Evolutionary conservation across 352 stramenopile genomes (phyloP), one percentile per base, ranked within the genome.

Genomic region (Plasmopara viticola): DNA sequence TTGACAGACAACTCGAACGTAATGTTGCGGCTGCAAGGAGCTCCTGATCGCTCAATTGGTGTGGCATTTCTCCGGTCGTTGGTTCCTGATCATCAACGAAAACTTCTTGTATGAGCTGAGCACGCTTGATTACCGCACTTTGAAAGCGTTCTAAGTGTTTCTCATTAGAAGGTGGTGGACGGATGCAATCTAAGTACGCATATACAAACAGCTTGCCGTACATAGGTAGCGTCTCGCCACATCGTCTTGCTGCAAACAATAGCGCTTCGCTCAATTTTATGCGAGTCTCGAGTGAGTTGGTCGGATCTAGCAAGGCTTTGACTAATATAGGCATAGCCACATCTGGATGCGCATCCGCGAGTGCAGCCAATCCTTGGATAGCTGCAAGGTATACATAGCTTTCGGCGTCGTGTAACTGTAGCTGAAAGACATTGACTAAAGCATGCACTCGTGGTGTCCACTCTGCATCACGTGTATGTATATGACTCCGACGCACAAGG

Each of bases 301-400:
- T 64, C 13, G 51, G 51, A 37, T 92, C 74, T 10, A 55, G 56
- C 4, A 91, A 48, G 6, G 65, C 66, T 2, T 62, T 57, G 9
- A 90, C 74, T 10, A 92, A 66, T n/a, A 77, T 34, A 18, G 81
- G 79, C 38, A 94, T 86, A 2, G 84, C 74, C 4, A 84, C 65
- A 45, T 82, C 60, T 0, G 81, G 60, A 37, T 91, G 74, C 0
- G 67, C 64, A 39, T 94, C 79, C 0, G 75, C 58, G 7, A 94
- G 58, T 17, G 74, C 62, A 12, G 83, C 62, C 12, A 94, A 49
- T 9, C 80, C 80, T 51, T 94, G 84, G 4, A 94, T 69, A 15
- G 84, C 77, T 0, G 84, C 84, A n/a, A 94, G 70, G 42, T 77
- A 94, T 2, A 94, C 84, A 55, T 94, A 94, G 53, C 84, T 94